These are phyloP conservation scores for Chalaropsis thielavioides DNA, from an alignment of 2,329 filamentous ascomycete species.

Conservation along the genomic window DNA sequence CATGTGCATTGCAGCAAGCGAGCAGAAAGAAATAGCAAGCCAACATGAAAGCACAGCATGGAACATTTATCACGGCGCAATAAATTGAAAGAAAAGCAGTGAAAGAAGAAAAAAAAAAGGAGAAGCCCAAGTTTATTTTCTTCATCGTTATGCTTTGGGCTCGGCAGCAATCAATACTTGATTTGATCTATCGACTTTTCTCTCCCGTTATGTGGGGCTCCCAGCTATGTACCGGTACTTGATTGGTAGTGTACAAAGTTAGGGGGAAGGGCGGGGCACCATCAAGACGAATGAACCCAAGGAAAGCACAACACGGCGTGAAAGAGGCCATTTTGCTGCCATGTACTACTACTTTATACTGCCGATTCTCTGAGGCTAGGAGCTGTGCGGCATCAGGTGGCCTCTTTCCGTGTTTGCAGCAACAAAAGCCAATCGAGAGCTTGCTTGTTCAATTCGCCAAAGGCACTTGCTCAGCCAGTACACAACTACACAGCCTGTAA, in stretches of 20 bases:
- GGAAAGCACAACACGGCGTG: neutral
- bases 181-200: neutral
- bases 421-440: neutral
- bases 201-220: neutral
- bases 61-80: neutral
- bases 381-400: neutral
- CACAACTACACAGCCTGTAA: neutral
- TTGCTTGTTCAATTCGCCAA: neutral
- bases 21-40: neutral
- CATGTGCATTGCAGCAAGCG: neutral
- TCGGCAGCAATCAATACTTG: neutral
- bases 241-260: neutral
- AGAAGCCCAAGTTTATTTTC: neutral
- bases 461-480: neutral
- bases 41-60: neutral
- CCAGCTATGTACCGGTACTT: neutral
- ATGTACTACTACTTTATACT: neutral
- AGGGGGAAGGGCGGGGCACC: neutral
- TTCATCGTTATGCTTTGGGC: neutral
- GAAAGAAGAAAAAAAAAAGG: neutral
- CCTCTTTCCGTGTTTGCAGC: neutral
- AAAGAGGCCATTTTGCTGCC: neutral
- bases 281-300: neutral
- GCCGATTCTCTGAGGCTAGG: neutral
- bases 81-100: neutral